phyloP scores from a whole-genome alignment of 352 stramenopile genomes.

The Stramenopiles sp. region DNA sequence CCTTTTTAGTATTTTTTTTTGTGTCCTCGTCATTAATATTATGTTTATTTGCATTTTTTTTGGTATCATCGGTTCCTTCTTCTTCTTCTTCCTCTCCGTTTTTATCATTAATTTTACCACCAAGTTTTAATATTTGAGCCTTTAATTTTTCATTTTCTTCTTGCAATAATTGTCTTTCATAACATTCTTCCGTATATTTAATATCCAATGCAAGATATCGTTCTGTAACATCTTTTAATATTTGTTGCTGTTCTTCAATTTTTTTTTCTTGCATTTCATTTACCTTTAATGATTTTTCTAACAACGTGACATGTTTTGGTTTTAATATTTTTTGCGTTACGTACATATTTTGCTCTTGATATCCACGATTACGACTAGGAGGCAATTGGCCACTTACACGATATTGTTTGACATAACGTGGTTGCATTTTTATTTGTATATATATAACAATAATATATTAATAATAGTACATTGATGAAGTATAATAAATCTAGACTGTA shows the following conservation, averaged over 20 bases:
- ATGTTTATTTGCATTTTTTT: neutral
- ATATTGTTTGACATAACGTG: too few species aligned
- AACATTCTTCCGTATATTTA: neutral
- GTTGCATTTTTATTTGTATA: too few species aligned
- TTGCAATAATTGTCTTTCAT: neutral
- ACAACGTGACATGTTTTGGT: neutral
- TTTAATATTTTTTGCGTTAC: neutral
- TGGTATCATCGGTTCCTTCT: neutral
- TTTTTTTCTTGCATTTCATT: conserved; percentile 2
- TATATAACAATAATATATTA: too few species aligned
- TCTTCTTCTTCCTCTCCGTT: neutral
- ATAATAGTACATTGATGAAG: too few species aligned
- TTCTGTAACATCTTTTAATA: neutral
- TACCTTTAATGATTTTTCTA: neutral
- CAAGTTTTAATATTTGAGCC: neutral
- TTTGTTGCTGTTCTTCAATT: neutral
- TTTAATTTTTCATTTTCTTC: neutral
- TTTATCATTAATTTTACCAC: neutral
- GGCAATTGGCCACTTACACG: too few species aligned
- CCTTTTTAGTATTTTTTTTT: too few species aligned
- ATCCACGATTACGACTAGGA: too few species aligned
- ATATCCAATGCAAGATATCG: neutral
- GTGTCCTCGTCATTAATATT: neutral
- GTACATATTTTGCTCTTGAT: too few species aligned
- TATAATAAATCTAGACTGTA: too few species aligned